Base-by-base conservation (phyloP, 805 yeast genomes). In the Wilhelminamyces savonicus region DNA sequence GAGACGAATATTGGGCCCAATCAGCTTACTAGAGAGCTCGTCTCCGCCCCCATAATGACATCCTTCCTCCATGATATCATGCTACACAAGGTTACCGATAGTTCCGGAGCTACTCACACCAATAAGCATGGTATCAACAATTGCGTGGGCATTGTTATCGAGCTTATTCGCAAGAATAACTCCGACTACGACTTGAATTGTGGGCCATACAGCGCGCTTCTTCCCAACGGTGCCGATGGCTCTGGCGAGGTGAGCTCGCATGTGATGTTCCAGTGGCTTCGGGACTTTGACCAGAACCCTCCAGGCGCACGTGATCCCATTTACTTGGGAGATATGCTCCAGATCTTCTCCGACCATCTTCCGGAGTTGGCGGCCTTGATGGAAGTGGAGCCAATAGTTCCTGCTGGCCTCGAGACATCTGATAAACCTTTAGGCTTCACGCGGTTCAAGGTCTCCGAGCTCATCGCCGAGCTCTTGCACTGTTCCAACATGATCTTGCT, bases 1-100 rank as follows among this genome's bases (percentile, higher is more conserved):
- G 88, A 84, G 39, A 82, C 95, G 2, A 83, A 94, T 7, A 84
- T 92, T 31, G 98, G 98, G 2, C 97, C 98, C 2, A 92, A 92
- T 50, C 96, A 86, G 50, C 66, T 92, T 22, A 86, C 96, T 3
- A 71, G 98, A 40, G 90, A 90, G 54, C 66, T 92, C 19, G 97
- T 88, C 10, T 80, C 94, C 12, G 78, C 78, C 24, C 68, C 72
- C 23, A 74, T 83, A 36, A 71, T 87, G 43, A 64, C 71, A 35
- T 69, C 71, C 36, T 64, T 92, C 41, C 82, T 88, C 16, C 58
- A 75, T 13, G 76, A 83, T 39, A 92, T 92, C 83, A 70, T 90
- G 32, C 43, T 64, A 20, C 54, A 43, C 29, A 46, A 47, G 15
- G 39, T 37, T 2, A 43, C 40, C 2, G 25, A 28, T 5, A 31